Percentiles rank a stretch among this genome's conserved stretches.
phyloP scores from a whole-genome alignment of 23 red algal species.

The Gracilaria vermiculophylla region DNA sequence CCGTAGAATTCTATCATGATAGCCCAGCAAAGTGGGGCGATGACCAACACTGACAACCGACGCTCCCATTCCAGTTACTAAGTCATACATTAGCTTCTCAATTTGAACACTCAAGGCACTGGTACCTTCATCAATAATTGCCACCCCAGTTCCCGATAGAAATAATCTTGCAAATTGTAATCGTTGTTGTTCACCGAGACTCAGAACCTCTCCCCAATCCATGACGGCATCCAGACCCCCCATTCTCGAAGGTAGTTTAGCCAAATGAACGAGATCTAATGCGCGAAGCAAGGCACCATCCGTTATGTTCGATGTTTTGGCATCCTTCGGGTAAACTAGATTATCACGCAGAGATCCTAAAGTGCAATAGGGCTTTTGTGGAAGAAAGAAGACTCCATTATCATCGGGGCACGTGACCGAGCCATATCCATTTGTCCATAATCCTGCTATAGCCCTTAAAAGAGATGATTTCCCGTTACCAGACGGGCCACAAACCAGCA shows the following conservation, averaged over 20 bases:
- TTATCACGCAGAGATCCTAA: constrained; percentile 83
- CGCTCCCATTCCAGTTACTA: constrained; percentile 50
- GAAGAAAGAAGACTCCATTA: constrained; percentile 82
- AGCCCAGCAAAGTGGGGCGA: constrained; percentile 74
- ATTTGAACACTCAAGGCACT: constrained; percentile 75
- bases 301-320: not conserved
- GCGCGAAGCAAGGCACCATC: constrained; percentile 62
- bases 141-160: constrained; percentile 52
- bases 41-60: constrained; percentile 86
- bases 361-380: constrained; percentile 94
- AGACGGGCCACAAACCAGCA: constrained; percentile 83
- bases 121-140: constrained; percentile 86
- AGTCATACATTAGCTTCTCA: constrained; percentile 81
- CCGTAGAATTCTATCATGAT: constrained; percentile 79
- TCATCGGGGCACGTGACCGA: constrained; percentile 43
- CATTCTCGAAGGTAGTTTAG: constrained; percentile 65
- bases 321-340: constrained; percentile 71
- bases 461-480: constrained; percentile 90
- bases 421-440: constrained; percentile 83
- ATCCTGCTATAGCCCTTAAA: constrained; percentile 87
- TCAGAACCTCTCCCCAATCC: constrained; percentile 86
- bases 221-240: constrained; percentile 70
- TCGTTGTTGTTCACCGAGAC: constrained; percentile 93
- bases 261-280: constrained; percentile 64
- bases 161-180: constrained; percentile 83